phyloP scores from a whole-genome alignment of 1,139 yeast species.

The Geotrichum citri-aurantii region DNA sequence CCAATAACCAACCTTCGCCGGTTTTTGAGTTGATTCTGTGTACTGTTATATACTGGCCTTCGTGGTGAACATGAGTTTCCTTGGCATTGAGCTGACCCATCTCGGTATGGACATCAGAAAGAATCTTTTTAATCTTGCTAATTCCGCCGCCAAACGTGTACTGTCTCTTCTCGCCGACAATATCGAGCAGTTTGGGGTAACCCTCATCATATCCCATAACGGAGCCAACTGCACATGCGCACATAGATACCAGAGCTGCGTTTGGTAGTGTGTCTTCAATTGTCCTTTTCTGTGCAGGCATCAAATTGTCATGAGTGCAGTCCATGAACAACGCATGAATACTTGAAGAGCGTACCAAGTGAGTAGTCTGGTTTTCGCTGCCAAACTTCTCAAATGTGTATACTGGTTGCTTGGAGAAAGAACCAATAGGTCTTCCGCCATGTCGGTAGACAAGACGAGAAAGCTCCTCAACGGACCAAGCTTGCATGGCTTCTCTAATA shows the following conservation, averaged over 20 bases:
- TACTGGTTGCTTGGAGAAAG: conserved; percentile 43
- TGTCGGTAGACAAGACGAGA: conserved; percentile 84
- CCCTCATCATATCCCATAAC: conserved; percentile 93
- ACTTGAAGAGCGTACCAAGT: conserved; percentile 54
- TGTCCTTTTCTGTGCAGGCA: conserved; percentile 82
- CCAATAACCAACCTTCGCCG: conserved; percentile 83
- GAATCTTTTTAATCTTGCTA: conserved; percentile 56
- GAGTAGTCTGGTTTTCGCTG: conserved; percentile 24
- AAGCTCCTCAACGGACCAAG: conserved; percentile 81
- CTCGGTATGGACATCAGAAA: conserved; percentile 57
- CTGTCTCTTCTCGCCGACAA: conserved; percentile 68
- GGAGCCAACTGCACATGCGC: conserved; percentile 91
- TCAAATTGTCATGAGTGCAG: conserved; percentile 94
- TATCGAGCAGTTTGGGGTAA: conserved; percentile 71
- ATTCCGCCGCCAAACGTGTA: conserved; percentile 69
- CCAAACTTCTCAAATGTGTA: conserved; percentile 22
- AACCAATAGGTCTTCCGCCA: conserved; percentile 95
- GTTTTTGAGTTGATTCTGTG: conserved; percentile 79
- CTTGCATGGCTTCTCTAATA: conserved; percentile 96
- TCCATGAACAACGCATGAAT: conserved; percentile 97
- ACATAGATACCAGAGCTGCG: conserved; percentile 89
- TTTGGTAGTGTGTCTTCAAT: conserved; percentile 91
- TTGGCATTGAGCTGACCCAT: conserved; percentile 66
- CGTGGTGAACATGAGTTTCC: conserved; percentile 93
- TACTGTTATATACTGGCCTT: conserved; percentile 84